phyloP scores from a whole-genome alignment of 1,284 basidiomycete genomes.

The Ceraceosorus bombacis region DNA sequence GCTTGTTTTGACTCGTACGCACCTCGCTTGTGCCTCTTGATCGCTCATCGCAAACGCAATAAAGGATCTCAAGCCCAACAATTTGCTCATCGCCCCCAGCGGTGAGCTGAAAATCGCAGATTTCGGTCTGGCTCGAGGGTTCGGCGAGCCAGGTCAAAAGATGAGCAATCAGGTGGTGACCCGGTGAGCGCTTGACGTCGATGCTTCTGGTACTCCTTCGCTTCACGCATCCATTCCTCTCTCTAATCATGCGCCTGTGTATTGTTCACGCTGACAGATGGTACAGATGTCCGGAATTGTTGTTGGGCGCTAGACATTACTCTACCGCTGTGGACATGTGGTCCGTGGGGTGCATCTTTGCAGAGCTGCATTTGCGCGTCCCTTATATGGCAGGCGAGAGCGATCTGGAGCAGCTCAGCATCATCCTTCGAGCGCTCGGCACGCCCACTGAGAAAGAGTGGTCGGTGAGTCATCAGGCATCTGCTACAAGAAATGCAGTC shows the following conservation, averaged over 20 bases:
- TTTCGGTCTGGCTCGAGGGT: conserved; percentile 96
- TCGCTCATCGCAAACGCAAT: neutral
- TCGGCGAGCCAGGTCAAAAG: conserved; percentile 79
- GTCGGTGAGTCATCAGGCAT: conserved; percentile 61
- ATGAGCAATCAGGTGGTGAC: conserved; percentile 99
- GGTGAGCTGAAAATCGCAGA: conserved; percentile 96
- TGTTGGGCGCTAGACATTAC: conserved; percentile 81
- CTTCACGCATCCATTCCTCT: neutral
- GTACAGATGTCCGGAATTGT: conserved; percentile 91
- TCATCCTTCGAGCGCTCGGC: conserved; percentile 85
- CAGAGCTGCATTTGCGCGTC: conserved; percentile 86
- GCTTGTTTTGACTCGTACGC: neutral
- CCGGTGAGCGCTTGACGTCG: neutral
- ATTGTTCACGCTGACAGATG: conserved; percentile 52
- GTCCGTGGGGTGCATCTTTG: conserved; percentile 93
- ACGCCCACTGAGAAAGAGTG: conserved; percentile 93
- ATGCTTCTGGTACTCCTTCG: conserved; percentile 2
- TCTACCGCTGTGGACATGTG: conserved; percentile 82
- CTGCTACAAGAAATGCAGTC: neutral
- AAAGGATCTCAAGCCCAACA: conserved; percentile 90
- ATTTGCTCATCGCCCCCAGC: conserved; percentile 81
- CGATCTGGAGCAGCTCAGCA: conserved; percentile 92
- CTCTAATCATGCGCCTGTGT: too few species aligned
- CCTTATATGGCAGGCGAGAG: conserved; percentile 87
- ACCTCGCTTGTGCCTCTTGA: too few species aligned